These are phyloP conservation scores for Parathielavia appendiculata DNA, from an alignment of 495 filamentous ascomycete genomes.

Conservation along the genomic window DNA sequence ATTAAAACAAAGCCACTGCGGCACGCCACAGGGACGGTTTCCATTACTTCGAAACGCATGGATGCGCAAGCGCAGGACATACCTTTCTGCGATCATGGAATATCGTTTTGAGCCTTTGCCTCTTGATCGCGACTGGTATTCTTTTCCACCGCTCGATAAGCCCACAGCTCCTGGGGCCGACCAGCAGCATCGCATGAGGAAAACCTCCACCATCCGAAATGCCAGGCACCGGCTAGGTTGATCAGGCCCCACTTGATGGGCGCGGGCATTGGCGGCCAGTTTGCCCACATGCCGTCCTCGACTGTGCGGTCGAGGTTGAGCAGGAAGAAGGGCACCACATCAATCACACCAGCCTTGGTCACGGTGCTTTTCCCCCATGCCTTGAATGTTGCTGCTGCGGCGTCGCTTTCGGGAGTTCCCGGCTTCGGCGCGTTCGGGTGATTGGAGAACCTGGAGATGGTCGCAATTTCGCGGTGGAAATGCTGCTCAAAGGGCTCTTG, in stretches of 20 bases:
- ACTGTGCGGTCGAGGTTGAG: slow-evolving; percentile 50
- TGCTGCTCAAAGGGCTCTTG: slow-evolving; percentile 45
- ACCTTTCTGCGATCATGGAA: background rate
- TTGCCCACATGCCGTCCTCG: slow-evolving; percentile 51
- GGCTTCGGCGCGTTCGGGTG: slow-evolving; percentile 45
- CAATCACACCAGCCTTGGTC: slow-evolving; percentile 44
- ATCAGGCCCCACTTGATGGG: slow-evolving; percentile 44
- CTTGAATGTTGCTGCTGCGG: slow-evolving; percentile 33
- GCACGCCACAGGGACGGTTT: background rate
- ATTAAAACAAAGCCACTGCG: too few relatives aligned
- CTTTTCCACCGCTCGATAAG: slow-evolving; percentile 23
- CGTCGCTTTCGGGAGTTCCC: slow-evolving; percentile 31
- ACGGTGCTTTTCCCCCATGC: slow-evolving; percentile 49
- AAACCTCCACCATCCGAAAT: slow-evolving; percentile 51
- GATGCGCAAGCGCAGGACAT: background rate
- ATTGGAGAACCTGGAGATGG: slow-evolving; percentile 43
- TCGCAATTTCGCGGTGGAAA: slow-evolving; percentile 51
- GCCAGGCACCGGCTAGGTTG: slow-evolving; percentile 43
- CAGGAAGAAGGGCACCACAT: slow-evolving; percentile 54
- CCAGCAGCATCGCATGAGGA: slow-evolving; percentile 43
- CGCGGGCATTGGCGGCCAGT: slow-evolving; percentile 48
- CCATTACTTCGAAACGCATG: background rate
- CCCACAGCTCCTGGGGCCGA: slow-evolving; percentile 40
- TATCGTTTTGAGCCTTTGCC: slow-evolving; percentile 28
- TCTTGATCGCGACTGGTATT: slow-evolving; percentile 14